Conservation (phyloP, 2,329 filamentous ascomycete species). For the Calycina marina region DNA sequence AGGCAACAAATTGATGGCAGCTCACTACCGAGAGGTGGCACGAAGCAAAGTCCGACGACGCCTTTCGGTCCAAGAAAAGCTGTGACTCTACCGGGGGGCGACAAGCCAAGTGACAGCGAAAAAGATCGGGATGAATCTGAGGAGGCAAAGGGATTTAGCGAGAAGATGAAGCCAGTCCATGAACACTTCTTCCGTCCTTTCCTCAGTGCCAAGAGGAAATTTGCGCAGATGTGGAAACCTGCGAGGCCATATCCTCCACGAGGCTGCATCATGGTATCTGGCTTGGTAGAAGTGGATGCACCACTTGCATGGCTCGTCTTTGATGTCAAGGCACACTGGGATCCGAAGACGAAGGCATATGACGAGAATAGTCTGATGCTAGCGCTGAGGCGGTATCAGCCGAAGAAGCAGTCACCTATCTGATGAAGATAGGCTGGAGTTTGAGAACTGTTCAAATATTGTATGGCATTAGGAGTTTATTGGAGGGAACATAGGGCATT, state of each 20-base stretch:
- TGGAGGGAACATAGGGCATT: no score
- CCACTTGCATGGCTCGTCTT: constrained; percentile 32
- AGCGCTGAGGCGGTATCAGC: constrained; percentile 29
- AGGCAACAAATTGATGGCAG: no score
- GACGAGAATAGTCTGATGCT: constrained; percentile 24
- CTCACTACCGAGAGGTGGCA: no score
- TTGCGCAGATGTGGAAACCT: constrained; percentile 31
- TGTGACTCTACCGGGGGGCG: no score
- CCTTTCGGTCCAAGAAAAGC: no score
- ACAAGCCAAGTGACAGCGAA: no score
- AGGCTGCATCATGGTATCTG: constrained; percentile 37
- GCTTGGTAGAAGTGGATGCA: constrained; percentile 37
- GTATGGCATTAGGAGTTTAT: no score
- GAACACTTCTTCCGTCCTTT: constrained; percentile 15
- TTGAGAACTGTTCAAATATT: no score
- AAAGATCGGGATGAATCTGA: constrained; percentile 1
- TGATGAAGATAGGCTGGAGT: no score
- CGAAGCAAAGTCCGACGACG: no score
- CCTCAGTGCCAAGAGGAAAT: constrained; percentile 16
- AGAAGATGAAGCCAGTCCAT: constrained; percentile 8
- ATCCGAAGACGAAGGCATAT: constrained; percentile 34
- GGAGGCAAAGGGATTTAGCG: constrained; percentile 2
- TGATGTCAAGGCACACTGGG: constrained; percentile 38
- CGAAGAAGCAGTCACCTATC: no score
- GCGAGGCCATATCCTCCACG: constrained; percentile 30